Percentiles rank a stretch among this genome's conserved stretches.
Evolutionary conservation across 441 rosid species (phyloP).

Genomic region (Viola pubescens): DNA sequence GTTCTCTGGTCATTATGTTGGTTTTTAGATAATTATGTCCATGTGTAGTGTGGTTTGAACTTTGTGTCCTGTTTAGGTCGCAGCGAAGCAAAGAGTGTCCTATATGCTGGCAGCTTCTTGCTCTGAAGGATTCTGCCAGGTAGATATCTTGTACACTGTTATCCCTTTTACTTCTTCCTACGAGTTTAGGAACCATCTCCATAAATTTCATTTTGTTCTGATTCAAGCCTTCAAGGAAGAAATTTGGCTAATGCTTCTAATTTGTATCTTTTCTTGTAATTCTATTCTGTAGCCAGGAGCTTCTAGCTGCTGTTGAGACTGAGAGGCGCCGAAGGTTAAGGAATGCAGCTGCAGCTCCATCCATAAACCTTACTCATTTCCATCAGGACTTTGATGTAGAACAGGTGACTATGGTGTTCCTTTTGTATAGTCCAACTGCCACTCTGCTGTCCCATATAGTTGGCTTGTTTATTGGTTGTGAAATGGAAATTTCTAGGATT

Average conservation of each 20-base stretch:
- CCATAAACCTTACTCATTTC: constrained; percentile 21
- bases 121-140: constrained; percentile 65
- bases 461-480: background rate
- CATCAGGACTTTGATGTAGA: constrained; percentile 38
- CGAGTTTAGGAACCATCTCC: no score
- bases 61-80: constrained; percentile 40
- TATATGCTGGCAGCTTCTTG: constrained; percentile 70
- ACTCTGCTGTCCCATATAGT: background rate
- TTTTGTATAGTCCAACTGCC: background rate
- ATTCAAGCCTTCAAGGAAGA: background rate
- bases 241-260: constrained; percentile 4
- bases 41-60: no score
- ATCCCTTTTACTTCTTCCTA: background rate
- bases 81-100: constrained; percentile 96
- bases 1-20: background rate
- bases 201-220: constrained; percentile 3
- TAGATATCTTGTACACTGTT: constrained; percentile 20
- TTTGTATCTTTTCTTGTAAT: background rate
- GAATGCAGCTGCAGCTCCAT: constrained; percentile 26
- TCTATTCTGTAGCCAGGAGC: constrained; percentile 59
- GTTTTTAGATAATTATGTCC: background rate
- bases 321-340: constrained; percentile 50
- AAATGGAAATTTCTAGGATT: constrained; percentile 33
- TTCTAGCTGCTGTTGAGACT: constrained; percentile 55
- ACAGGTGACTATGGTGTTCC: constrained; percentile 31